These are phyloP conservation scores for Alloascoidea hylecoeti DNA, from an alignment of 805 yeast genomes.

Conservation along the genomic window DNA sequence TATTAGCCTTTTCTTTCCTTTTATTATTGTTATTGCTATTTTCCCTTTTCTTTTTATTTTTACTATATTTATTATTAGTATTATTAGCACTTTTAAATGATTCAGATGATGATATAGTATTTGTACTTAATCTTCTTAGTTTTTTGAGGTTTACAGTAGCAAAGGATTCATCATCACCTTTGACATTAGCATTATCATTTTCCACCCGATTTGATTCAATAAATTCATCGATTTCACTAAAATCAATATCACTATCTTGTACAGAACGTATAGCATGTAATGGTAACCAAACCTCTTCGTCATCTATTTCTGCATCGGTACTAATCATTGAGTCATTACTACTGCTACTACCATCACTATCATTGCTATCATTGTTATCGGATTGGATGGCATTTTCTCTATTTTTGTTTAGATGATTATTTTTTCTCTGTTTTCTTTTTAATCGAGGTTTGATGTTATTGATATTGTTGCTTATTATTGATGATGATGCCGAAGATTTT, in stretches of 20 bases:
- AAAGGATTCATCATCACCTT: conserved; percentile 13
- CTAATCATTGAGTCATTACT: not conserved
- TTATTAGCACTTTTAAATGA: not conserved
- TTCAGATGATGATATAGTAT: not conserved
- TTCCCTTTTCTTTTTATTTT: not conserved
- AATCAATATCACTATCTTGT: conserved; percentile 60
- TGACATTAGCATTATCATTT: conserved; percentile 10
- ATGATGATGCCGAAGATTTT: no score
- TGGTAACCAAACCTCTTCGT: conserved; percentile 96
- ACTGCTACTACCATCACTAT: no score
- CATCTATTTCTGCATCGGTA: conserved; percentile 47
- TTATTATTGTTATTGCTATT: not conserved
- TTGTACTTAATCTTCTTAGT: conserved; percentile 2
- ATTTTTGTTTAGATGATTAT: no score
- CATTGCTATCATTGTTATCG: no score
- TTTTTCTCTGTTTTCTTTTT: no score
- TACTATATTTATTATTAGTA: no score
- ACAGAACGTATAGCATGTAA: conserved; percentile 56
- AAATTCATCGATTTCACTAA: conserved; percentile 80
- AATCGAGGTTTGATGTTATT: no score
- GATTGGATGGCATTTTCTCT: no score
- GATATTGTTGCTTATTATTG: no score
- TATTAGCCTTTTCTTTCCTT: not conserved
- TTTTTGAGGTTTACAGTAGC: not conserved
- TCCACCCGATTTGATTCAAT: not conserved